phyloP scores from a whole-genome alignment of 495 filamentous ascomycete species.

The Trichocladium antarcticum region DNA sequence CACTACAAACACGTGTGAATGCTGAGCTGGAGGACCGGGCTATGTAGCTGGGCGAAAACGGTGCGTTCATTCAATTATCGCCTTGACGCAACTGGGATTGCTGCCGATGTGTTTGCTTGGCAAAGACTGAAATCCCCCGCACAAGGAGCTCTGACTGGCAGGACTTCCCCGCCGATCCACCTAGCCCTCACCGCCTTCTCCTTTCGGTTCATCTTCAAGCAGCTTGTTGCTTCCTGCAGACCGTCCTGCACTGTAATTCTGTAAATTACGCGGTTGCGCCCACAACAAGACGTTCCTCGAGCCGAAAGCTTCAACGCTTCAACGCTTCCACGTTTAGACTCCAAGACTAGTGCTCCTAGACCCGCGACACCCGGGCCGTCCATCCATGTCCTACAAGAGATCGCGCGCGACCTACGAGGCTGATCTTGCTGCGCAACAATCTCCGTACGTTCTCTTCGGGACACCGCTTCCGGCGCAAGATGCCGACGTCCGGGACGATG shows the following conservation, averaged over 20 bases:
- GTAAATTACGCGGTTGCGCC: no score
- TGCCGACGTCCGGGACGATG: constrained; percentile 72
- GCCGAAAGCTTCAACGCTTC: no score
- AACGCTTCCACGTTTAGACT: no score
- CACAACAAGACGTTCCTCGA: no score
- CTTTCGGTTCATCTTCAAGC: background rate
- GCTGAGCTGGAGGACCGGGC: no score
- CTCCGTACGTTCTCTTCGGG: constrained; percentile 73
- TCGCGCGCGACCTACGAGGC: constrained; percentile 66
- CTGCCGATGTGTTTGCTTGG: no score
- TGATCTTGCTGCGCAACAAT: constrained; percentile 59
- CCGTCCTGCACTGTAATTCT: no score
- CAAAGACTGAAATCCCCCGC: background rate
- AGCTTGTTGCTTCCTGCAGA: no score
- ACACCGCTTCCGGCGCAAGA: constrained; percentile 78
- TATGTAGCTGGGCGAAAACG: no score
- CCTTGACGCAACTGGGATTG: no score
- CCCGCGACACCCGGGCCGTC: background rate
- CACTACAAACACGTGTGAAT: no score
- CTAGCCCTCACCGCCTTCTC: background rate
- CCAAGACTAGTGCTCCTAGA: background rate
- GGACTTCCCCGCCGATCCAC: background rate
- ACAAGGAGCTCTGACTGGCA: background rate
- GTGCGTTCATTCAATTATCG: no score
- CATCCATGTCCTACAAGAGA: constrained; percentile 67